Base-by-base conservation (phyloP, 768 basidiomycete genomes). In the Russula sp. region DNA sequence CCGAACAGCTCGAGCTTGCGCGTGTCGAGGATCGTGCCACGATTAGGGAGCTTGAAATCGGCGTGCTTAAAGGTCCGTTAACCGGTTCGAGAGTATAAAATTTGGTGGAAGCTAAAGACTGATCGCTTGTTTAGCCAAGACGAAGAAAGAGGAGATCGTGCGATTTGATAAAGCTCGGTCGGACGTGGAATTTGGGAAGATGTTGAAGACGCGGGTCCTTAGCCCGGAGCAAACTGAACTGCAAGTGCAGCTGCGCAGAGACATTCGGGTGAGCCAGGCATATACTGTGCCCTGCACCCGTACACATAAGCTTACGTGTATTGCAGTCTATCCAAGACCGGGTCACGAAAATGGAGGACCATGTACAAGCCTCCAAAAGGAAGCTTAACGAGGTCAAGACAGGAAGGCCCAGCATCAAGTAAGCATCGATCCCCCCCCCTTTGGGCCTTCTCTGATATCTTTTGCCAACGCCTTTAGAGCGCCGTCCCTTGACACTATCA, bases 221-320 rank as follows among this genome's bases (percentile, higher is more conserved):
- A 88, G 88, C 13, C 93, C 96, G 0, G 93, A 98, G 69, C 87
- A 93, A 69, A 77, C 85, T 14, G 93, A 95, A 70, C 87, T 83
- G 1, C 94, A 95, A 70, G 82, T 78, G 1, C 83, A 86, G 58
- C 75, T 98, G 32, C 80, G 93, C 36, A 82, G 85, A 66, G 78
- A 79, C 64, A 83, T 90, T 41, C 77, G 87, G 70, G 93, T 92
- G 66, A 46, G 83, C 67, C n/a, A 10, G 39, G 16, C 49, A 25
- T 11, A 4, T 29, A 14, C 20, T 29, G 73, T 43, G 20, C 34
- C 14, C 39, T 9, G 18, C 13, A 29, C 11, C 5, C 25, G 25
- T 46, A n/a, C 22, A 46, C 34, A 25, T 0, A 45, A 25, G 20
- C 38, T 59, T 41, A 54, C 39, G 29, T 20, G 13, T 34, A 41